Base-by-base conservation (phyloP, 805 yeast species). In the Pichia paraexigua region DNA sequence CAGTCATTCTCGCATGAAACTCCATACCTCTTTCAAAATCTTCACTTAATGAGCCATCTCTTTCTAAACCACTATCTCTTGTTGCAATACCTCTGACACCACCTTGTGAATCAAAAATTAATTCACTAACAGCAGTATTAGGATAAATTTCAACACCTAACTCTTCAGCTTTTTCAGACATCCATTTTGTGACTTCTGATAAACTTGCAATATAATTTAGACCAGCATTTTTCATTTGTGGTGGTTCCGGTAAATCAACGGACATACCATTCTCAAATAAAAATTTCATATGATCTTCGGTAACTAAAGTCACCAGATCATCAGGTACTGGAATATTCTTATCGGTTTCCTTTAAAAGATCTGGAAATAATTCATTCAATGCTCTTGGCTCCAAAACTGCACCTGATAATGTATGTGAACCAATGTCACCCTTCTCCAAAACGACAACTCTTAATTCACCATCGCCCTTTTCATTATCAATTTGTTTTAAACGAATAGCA, bases 1-100 rank as follows among this genome's bases (percentile, higher is more conserved):
- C 85, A 0, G 97, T 91, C 53, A 84, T 74, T 60, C 94, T 80
- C 5, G 99, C 88, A 59, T 85, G 94, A 68, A 94, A 94, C 68
- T 89, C 98, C 97, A 94, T 87, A 25, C 99, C 99, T 57, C 96
- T 78, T 68, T 94, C 97, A 67, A 88, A 94, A 56, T 78, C 86
- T 25, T 57, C 60, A 61, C 84, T 87, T 30, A 96, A 95, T 35
- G 72, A 64, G 20, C 96, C 97, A 52, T 76, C 69, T 58, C 81
- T 83, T 47, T 82, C 77, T 18, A 94, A 71, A 17, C 99, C 99
- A 82, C 85, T 79, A 66, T 94, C 99, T 59, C 85, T 86, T 2
- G 99, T 94, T 7, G 97, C 97, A 5, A 92, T 91, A 53, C 99
- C 99, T 53, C 76, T 77, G 24, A 94, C 86, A 8, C 78, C 76